Evolutionary conservation across 225 moss, liverwort and hornwort species (phyloP).

Genomic region (Bryoerythrophyllum caledonicum): DNA sequence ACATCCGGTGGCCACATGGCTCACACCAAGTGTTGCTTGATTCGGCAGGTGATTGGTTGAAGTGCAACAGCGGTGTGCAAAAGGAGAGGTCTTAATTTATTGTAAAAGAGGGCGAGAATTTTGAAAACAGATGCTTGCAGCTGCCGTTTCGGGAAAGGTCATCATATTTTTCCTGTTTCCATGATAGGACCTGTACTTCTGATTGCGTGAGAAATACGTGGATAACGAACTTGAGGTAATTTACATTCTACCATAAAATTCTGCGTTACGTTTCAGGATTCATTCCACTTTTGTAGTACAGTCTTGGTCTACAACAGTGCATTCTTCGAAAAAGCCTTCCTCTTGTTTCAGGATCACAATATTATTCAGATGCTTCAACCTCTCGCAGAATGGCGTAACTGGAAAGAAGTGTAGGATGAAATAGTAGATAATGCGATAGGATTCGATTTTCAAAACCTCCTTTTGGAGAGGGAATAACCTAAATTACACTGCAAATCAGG

Average conservation of each 20-base stretch:
- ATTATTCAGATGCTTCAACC: too few relatives aligned
- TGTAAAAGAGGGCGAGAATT: too few relatives aligned
- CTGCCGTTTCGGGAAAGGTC: background rate
- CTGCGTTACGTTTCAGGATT: too few relatives aligned
- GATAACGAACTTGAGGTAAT: background rate
- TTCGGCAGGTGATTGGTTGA: background rate
- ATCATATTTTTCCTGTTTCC: background rate
- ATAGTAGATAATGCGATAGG: background rate
- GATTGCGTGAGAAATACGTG: background rate
- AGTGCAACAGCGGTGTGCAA: background rate
- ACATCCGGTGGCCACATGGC: too few relatives aligned
- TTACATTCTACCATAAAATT: too few relatives aligned
- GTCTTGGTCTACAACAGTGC: too few relatives aligned
- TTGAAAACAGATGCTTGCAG: too few relatives aligned
- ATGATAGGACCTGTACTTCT: background rate
- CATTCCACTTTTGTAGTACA: too few relatives aligned
- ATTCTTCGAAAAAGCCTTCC: too few relatives aligned
- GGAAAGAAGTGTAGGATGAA: background rate
- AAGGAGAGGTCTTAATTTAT: background rate
- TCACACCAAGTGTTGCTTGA: too few relatives aligned
- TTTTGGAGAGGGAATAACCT: background rate
- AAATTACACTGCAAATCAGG: conserved; percentile 23
- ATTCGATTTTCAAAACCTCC: conserved; percentile 6
- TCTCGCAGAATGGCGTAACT: too few relatives aligned
- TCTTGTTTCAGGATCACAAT: too few relatives aligned